Conservation (phyloP, 495 filamentous ascomycete genomes). For the Pyronema domesticum region DNA sequence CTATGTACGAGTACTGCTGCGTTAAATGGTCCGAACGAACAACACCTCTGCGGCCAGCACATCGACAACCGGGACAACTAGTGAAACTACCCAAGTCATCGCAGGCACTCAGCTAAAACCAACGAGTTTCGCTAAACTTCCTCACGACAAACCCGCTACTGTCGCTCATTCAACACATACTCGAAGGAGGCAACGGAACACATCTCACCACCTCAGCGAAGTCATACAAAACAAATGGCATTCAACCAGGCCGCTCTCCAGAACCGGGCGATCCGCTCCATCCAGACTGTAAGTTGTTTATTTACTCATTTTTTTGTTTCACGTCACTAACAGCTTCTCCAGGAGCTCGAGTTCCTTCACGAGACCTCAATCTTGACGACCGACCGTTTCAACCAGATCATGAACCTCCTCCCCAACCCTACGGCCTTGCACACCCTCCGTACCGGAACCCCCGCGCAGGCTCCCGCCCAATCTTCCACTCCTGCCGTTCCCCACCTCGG, state of each 20-base stretch:
- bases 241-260: conserved; percentile 7
- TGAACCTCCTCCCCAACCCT: conserved; percentile 49
- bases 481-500: conserved; percentile 29
- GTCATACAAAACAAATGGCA: background rate
- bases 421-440: conserved; percentile 5
- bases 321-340: conserved; percentile 3
- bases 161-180: too few relatives aligned
- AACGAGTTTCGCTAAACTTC: too few relatives aligned
- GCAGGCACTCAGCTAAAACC: too few relatives aligned
- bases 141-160: too few relatives aligned
- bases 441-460: conserved; percentile 7
- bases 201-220: background rate
- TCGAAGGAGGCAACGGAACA: background rate
- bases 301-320: background rate
- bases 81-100: too few relatives aligned
- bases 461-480: conserved; percentile 33
- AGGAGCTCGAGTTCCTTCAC: conserved; percentile 86
- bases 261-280: conserved; percentile 17
- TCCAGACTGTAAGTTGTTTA: conserved; percentile 10
- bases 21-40: too few relatives aligned
- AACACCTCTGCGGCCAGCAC: too few relatives aligned
- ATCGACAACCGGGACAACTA: too few relatives aligned
- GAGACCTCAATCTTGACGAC: conserved; percentile 59
- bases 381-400: conserved; percentile 49
- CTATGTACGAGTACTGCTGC: too few relatives aligned